Percentiles rank a stretch among this genome's conserved stretches.
Evolutionary conservation across 176 grass and related monocot species (phyloP).

Genomic region (Carex kokanica): DNA sequence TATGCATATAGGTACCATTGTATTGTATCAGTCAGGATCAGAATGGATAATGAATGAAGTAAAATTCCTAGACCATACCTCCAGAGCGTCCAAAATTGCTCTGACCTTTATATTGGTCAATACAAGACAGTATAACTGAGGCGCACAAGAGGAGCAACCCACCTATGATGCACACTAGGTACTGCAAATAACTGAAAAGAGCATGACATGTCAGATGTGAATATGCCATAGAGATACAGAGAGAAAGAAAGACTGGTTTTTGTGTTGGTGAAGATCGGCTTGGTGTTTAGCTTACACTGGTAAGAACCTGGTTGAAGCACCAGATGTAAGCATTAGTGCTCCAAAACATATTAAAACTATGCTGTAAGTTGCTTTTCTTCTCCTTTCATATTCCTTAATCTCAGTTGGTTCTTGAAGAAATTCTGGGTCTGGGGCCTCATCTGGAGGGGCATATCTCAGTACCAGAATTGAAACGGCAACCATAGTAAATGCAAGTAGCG

Average conservation of each 20-base stretch:
- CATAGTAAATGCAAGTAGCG: conserved; percentile 69
- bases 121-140: conserved; percentile 38
- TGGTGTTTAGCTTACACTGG: conserved; percentile 53
- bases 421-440: conserved; percentile 48
- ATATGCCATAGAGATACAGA: not conserved
- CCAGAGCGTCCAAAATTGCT: conserved; percentile 30
- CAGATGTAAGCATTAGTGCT: conserved; percentile 40
- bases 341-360: conserved; percentile 50
- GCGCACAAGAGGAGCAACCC: conserved; percentile 34
- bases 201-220: conserved; percentile 12
- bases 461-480: conserved; percentile 79
- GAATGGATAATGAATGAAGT: not conserved
- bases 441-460: conserved; percentile 70
- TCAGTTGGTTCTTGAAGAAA: conserved; percentile 40
- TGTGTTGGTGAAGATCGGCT: not conserved
- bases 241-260: not conserved
- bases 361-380: conserved; percentile 47
- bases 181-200: conserved; percentile 38
- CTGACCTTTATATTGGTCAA: conserved; percentile 41
- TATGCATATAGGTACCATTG: not conserved
- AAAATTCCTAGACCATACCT: conserved; percentile 37
- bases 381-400: conserved; percentile 43
- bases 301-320: conserved; percentile 48
- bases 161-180: conserved; percentile 30
- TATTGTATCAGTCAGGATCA: not conserved